A percentile compares a stretch with the other conserved stretches of the same genome.
Conservation (phyloP, 257 asterid species). For the Jacaranda copaia region DNA sequence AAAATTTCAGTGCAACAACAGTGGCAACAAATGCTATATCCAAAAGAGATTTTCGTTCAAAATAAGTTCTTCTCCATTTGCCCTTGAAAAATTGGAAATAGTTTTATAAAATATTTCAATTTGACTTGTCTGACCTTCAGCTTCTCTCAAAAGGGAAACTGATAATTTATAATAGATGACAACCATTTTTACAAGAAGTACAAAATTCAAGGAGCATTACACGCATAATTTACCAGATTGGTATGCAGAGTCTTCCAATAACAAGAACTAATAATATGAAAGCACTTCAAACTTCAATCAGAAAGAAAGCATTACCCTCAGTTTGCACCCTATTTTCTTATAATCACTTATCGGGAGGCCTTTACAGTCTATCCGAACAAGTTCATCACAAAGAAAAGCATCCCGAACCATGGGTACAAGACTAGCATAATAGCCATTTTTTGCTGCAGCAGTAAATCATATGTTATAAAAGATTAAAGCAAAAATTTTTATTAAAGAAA, state of each 20-base stretch:
- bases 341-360: slow-evolving; percentile 89
- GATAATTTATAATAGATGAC: too few species aligned
- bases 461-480: slow-evolving; percentile 15
- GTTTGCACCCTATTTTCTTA: slow-evolving; percentile 91
- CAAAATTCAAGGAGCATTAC: background rate
- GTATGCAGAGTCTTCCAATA: background rate
- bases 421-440: slow-evolving; percentile 91
- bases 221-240: background rate
- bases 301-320: slow-evolving; percentile 58
- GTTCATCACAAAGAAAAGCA: slow-evolving; percentile 84
- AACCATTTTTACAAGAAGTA: too few species aligned
- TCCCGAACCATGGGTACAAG: slow-evolving; percentile 92
- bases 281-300: background rate
- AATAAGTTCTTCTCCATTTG: too few species aligned
- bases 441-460: slow-evolving; percentile 58
- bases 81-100: too few species aligned
- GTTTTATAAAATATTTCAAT: too few species aligned
- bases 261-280: background rate
- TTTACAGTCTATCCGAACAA: slow-evolving; percentile 81
- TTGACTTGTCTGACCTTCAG: too few species aligned
- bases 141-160: too few species aligned
- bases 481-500: slow-evolving; percentile 15
- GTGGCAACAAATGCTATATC: too few species aligned
- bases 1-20: too few species aligned
- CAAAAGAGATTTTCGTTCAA: too few species aligned